Evolutionary conservation across 2,329 filamentous ascomycete species (phyloP), one percentile per base, ranked within the genome.

Genomic region (Coniochaeta ligniaria): DNA sequence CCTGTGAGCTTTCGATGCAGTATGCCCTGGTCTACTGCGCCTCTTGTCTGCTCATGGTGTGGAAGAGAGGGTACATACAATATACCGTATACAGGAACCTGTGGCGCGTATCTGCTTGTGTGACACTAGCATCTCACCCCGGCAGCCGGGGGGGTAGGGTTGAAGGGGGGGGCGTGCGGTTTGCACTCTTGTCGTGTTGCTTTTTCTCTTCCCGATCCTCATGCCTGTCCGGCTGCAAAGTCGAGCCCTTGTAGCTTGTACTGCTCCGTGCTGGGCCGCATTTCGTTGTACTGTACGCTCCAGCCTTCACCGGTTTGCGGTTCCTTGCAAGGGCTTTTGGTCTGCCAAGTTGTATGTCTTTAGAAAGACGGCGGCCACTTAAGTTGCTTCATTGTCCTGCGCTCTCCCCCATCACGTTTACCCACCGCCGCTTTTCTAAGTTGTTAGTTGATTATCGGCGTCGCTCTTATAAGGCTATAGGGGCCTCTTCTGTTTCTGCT

Each of bases 271-370:
- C 63, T 60, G 60, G 58, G 38, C 57, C 54, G 62, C 65, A 66
- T 59, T 12, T 60, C 52, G 57, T 58, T 66, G 63, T 66, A 63
- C 61, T 55, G 52, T 60, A 58, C 50, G 57, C 36, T 31, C 31
- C 24, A 61, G 47, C 57, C 35, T 17, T 56, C 31, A 31, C n/a
- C 24, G 31, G 50, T 55, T 22, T 35, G 22, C 35, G 35, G 6
- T 38, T 9, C 35, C 11, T 54, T 54, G 47, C 26, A 12, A 56
- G 31, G 31, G 26, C 22, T 14, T 36, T 38, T 35, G 43, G 24
- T 17, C 26, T 52, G 47, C 47, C 47, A 52, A 28, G 47, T 36
- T 17, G n/a, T n/a, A 31, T 52, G 9, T 52, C 47, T 52, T 52
- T 24, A 52, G 2, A 17, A 9, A 31, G 6, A 47, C 43, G 43